Evolutionary conservation across 2,329 filamentous ascomycete species (phyloP).

Genomic region (Tothia fuscella): DNA sequence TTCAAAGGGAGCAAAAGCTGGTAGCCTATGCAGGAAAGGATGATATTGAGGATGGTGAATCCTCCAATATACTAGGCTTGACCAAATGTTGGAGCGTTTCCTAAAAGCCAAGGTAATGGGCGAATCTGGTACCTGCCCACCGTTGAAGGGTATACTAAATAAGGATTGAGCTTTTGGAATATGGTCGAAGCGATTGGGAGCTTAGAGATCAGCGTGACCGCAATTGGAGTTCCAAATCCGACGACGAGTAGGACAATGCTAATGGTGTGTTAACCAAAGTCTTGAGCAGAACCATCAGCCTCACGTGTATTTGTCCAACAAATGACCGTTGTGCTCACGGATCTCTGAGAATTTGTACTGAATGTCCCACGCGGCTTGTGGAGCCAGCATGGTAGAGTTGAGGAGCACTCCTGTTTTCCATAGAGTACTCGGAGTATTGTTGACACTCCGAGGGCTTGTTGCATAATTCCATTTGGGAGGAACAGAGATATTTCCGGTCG

Average conservation of each 20-base stretch:
- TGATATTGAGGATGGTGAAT: slow-evolving; percentile 33
- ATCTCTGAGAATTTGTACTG: not conserved
- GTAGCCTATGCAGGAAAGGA: slow-evolving; percentile 29
- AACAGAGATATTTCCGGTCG: not conserved
- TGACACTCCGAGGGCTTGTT: not conserved
- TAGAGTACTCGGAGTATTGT: slow-evolving; percentile 7
- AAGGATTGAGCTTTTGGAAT: slow-evolving; percentile 20
- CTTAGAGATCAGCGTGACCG: slow-evolving; percentile 16
- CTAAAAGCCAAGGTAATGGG: slow-evolving; percentile 23
- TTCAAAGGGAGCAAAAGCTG: slow-evolving; percentile 22
- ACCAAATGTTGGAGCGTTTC: slow-evolving; percentile 18
- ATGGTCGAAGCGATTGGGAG: slow-evolving; percentile 18
- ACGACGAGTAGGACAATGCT: slow-evolving; percentile 17
- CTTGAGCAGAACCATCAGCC: too few relatives aligned
- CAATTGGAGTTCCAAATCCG: slow-evolving; percentile 19
- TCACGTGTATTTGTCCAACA: too few relatives aligned
- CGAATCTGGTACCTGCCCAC: slow-evolving; percentile 28
- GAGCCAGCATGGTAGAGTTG: slow-evolving; percentile 1
- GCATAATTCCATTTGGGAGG: not conserved
- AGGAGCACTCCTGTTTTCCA: not conserved
- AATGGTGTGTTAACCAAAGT: not conserved
- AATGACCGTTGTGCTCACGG: not conserved
- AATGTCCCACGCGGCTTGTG: not conserved
- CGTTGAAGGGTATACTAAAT: slow-evolving; percentile 15
- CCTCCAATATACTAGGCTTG: slow-evolving; percentile 26